These are phyloP conservation scores for Aspergillus ibericus DNA, from an alignment of 2,329 filamentous ascomycete genomes.

Conservation along the genomic window DNA sequence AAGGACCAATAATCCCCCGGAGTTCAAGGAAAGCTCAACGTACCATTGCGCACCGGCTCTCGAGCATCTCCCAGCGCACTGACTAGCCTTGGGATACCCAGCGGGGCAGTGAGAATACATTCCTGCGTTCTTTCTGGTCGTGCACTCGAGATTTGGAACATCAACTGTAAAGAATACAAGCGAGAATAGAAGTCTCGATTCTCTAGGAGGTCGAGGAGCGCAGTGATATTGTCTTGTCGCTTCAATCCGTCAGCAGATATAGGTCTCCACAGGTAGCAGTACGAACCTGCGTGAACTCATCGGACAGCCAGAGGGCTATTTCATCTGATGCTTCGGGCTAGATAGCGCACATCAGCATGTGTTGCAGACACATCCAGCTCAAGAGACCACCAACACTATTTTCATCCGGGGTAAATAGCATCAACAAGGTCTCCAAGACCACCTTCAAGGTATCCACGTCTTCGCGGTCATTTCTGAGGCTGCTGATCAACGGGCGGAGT, in stretches of 20 bases:
- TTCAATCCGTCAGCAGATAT: slow-evolving; percentile 53
- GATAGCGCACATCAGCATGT: slow-evolving; percentile 30
- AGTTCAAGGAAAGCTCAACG: slow-evolving; percentile 2
- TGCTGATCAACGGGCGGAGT: slow-evolving; percentile 82
- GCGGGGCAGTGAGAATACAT: slow-evolving; percentile 83
- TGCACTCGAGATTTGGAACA: slow-evolving; percentile 80
- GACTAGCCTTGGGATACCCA: slow-evolving; percentile 85
- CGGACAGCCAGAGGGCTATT: slow-evolving; percentile 91
- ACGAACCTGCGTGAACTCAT: slow-evolving; percentile 87
- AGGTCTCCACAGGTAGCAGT: slow-evolving; percentile 2
- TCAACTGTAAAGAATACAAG: slow-evolving; percentile 84
- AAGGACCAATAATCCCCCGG: neutral
- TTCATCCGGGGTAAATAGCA: slow-evolving; percentile 76
- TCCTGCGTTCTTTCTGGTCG: slow-evolving; percentile 91
- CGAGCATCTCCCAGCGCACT: slow-evolving; percentile 78
- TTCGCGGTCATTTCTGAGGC: slow-evolving; percentile 81
- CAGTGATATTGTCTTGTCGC: slow-evolving; percentile 92
- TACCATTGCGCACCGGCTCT: slow-evolving; percentile 80
- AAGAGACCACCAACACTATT: slow-evolving; percentile 51
- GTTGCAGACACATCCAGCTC: neutral
- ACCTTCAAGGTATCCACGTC: slow-evolving; percentile 97
- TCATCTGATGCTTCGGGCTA: slow-evolving; percentile 93
- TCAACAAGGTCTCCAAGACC: slow-evolving; percentile 89
- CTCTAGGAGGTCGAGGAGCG: slow-evolving; percentile 86
- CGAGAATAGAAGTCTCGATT: slow-evolving; percentile 85